A percentile compares a stretch with the other conserved stretches of the same genome.
Conservation (phyloP, 345 rosid species). For the Sonneratia caseolaris region DNA sequence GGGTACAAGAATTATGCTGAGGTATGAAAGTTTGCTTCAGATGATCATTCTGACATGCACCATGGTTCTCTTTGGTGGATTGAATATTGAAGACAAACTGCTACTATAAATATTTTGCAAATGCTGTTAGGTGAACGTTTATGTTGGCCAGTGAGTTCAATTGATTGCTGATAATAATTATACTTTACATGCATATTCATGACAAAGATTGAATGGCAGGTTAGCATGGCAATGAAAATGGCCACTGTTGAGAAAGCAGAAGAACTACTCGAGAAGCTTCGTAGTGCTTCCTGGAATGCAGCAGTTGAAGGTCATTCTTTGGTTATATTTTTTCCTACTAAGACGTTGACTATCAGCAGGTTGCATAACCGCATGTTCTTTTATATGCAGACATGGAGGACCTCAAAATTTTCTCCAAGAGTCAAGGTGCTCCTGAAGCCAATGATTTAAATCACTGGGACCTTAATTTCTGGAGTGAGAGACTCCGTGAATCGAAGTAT, state of each 20-base stretch:
- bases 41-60: not conserved
- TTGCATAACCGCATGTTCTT: not conserved
- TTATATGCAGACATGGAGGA: slow-evolving; percentile 60
- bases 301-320: slow-evolving; percentile 63
- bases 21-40: slow-evolving; percentile 25
- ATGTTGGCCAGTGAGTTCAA: not conserved
- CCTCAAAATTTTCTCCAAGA: slow-evolving; percentile 57
- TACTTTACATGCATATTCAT: slow-evolving; percentile 14
- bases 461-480: slow-evolving; percentile 80
- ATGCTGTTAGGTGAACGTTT: not conserved
- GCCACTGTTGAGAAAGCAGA: slow-evolving; percentile 79
- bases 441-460: slow-evolving; percentile 75
- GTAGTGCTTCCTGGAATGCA: slow-evolving; percentile 76
- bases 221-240: slow-evolving; percentile 94
- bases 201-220: slow-evolving; percentile 26
- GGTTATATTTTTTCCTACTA: slow-evolving; percentile 5
- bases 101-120: not conserved
- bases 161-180: not conserved
- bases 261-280: slow-evolving; percentile 78
- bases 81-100: not conserved
- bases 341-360: not conserved
- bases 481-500: slow-evolving; percentile 90
- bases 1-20: slow-evolving; percentile 77
- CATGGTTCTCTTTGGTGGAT: not conserved
- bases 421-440: slow-evolving; percentile 70